Percentiles rank a stretch among this genome's conserved stretches.
phyloP scores from a whole-genome alignment of 768 basidiomycete genomes.

The Ramaria sp. region DNA sequence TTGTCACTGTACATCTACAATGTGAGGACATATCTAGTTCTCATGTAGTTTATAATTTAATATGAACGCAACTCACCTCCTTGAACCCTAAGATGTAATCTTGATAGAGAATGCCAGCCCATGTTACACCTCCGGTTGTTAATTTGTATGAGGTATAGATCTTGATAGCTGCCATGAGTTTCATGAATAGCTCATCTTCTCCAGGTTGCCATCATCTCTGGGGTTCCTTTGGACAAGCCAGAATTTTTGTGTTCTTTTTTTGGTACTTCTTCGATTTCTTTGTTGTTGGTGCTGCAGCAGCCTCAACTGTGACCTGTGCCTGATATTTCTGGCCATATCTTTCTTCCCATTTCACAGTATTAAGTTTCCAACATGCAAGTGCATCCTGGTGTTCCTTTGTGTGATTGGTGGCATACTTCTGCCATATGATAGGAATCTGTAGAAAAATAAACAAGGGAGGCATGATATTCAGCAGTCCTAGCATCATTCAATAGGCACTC shows the following conservation, averaged over 20 bases:
- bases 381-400: background rate
- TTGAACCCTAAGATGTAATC: conserved; percentile 7
- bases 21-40: background rate
- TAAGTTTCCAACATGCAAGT: background rate
- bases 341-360: background rate
- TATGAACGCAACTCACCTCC: background rate
- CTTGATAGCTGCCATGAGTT: background rate
- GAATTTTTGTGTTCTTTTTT: background rate
- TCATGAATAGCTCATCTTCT: background rate
- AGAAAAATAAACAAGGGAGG: background rate
- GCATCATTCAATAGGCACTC: too few species aligned
- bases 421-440: background rate
- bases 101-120: background rate
- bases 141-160: background rate
- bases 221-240: background rate
- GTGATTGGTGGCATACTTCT: background rate
- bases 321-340: background rate
- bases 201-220: background rate
- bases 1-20: conserved; percentile 22
- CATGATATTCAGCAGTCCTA: background rate
- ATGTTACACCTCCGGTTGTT: background rate
- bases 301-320: background rate
- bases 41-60: too few species aligned
- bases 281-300: background rate
- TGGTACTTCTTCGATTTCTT: background rate